These are phyloP conservation scores for Nymphaea colorata DNA, from an alignment of 164 flowering plant genomes.

Conservation along the genomic window DNA sequence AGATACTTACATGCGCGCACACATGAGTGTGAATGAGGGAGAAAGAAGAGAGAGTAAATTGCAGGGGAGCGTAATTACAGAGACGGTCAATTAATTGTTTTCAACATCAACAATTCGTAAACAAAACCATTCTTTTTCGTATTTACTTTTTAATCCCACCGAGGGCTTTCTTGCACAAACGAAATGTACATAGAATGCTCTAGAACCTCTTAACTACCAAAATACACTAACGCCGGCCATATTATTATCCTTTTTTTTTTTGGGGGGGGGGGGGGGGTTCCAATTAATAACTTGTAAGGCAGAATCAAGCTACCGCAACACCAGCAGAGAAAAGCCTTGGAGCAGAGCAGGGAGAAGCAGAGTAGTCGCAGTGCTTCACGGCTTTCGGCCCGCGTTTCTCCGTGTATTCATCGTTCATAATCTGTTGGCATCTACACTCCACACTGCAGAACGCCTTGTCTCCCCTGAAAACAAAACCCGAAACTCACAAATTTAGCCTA, in stretches of 20 bases:
- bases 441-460: conserved; percentile 54
- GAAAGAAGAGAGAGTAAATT: background rate
- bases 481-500: too few species aligned
- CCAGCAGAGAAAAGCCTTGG: conserved; percentile 30
- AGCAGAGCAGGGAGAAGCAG: conserved; percentile 38
- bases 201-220: background rate
- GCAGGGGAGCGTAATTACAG: background rate
- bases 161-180: background rate
- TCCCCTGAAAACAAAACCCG: conserved; percentile 31
- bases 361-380: conserved; percentile 20
- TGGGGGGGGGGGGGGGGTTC: too few species aligned
- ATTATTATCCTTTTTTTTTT: background rate
- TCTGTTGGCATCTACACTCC: conserved; percentile 46
- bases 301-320: conserved; percentile 33
- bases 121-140: too few species aligned
- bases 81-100: too few species aligned
- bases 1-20: too few species aligned
- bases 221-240: background rate
- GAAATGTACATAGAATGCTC: background rate
- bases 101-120: background rate
- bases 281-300: background rate
- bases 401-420: conserved; percentile 27
- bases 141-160: background rate
- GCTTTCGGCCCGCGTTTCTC: conserved; percentile 27
- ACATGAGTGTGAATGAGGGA: background rate